A percentile compares a stretch with the other conserved stretches of the same genome.
Evolutionary conservation across 2,329 filamentous ascomycete species (phyloP).

Genomic region (Simplicillium sp.): DNA sequence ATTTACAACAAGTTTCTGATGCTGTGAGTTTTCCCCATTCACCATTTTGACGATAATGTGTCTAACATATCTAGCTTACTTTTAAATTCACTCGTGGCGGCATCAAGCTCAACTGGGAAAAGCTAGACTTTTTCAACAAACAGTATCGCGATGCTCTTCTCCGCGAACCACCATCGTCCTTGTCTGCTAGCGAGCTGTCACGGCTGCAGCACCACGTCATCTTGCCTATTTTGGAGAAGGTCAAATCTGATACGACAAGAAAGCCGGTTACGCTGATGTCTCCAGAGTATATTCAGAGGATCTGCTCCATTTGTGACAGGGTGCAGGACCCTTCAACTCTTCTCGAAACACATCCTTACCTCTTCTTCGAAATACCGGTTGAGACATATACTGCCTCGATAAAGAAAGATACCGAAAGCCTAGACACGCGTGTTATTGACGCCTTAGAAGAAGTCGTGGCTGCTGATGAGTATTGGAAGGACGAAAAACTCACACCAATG

Average conservation of each 20-base stretch:
- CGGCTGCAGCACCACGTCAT: slow-evolving; percentile 15
- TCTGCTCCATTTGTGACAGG: slow-evolving; percentile 14
- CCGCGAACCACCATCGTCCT: slow-evolving; percentile 11
- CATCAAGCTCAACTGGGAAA: slow-evolving; percentile 70
- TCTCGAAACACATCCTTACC: slow-evolving; percentile 21
- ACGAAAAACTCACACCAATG: slow-evolving; percentile 8
- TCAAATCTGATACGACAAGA: slow-evolving; percentile 13
- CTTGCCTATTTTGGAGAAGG: slow-evolving; percentile 12
- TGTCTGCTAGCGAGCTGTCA: slow-evolving; percentile 11
- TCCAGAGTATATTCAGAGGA: slow-evolving; percentile 12
- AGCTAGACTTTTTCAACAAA: slow-evolving; percentile 71
- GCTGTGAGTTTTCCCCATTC: slow-evolving; percentile 37
- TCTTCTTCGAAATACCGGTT: slow-evolving; percentile 27
- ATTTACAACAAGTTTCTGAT: slow-evolving; percentile 58
- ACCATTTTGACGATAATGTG: background rate
- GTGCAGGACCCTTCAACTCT: slow-evolving; percentile 13
- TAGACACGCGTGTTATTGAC: slow-evolving; percentile 11
- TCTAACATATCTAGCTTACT: slow-evolving; percentile 48
- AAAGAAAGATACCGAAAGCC: slow-evolving; percentile 8
- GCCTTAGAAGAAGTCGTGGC: slow-evolving; percentile 16
- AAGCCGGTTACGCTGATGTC: slow-evolving; percentile 14
- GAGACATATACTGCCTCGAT: slow-evolving; percentile 17
- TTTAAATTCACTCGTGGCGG: slow-evolving; percentile 89
- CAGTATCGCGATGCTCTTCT: slow-evolving; percentile 41
- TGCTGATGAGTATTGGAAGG: slow-evolving; percentile 7